Percentiles rank a stretch among this genome's conserved stretches.
phyloP scores from a whole-genome alignment of 306 rosid genomes.

The Castanea mollissima region DNA sequence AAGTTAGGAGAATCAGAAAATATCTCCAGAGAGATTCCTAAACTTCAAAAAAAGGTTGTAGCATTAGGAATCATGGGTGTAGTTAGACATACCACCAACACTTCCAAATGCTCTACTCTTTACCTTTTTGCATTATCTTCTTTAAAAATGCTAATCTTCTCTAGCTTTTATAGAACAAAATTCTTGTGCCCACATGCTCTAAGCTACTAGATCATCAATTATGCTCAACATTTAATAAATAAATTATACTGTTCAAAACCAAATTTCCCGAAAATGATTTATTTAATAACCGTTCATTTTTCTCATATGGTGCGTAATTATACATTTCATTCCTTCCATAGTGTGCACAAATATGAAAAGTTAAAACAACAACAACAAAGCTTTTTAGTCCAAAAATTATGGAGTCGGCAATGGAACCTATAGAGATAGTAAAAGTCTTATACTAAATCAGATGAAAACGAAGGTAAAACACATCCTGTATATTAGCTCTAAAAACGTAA shows the following conservation, averaged over 20 bases:
- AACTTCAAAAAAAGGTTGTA: constrained; percentile 34
- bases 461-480: not conserved
- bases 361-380: not conserved
- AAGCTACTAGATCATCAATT: not conserved
- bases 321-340: constrained; percentile 9
- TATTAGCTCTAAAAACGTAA: not conserved
- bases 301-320: not conserved
- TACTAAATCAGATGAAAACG: no score
- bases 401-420: not conserved
- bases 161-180: constrained; percentile 34
- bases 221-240: constrained; percentile 23
- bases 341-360: not conserved
- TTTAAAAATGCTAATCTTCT: constrained; percentile 16
- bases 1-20: constrained; percentile 28
- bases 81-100: constrained; percentile 36
- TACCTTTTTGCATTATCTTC: constrained; percentile 27
- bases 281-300: not conserved
- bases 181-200: constrained; percentile 23
- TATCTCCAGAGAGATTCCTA: constrained; percentile 44
- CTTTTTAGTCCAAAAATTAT: not conserved
- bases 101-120: constrained; percentile 38
- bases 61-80: constrained; percentile 40
- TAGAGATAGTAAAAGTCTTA: no score
- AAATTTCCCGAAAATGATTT: constrained; percentile 1
- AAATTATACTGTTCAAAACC: constrained; percentile 17